These are phyloP conservation scores for Leccinum boreale DNA, from an alignment of 768 basidiomycete genomes.

Conservation along the genomic window DNA sequence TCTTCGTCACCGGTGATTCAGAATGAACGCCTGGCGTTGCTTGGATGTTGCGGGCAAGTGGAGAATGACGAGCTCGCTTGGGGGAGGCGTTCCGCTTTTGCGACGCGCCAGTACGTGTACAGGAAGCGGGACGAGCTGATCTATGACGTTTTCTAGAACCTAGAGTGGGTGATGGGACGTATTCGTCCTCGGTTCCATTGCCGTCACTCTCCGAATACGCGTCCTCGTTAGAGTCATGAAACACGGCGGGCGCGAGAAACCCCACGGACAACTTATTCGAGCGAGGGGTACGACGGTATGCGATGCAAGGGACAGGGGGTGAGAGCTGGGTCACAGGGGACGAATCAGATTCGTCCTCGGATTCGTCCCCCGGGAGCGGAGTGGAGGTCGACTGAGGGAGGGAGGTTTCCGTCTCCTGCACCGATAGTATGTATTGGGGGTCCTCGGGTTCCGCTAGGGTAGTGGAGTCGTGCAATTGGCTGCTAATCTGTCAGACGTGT, in stretches of 20 bases:
- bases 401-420: conserved; percentile 3
- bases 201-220: conserved; percentile 37
- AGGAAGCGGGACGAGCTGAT: conserved; percentile 2
- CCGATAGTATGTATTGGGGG: conserved; percentile 12
- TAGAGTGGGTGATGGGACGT: conserved; percentile 38
- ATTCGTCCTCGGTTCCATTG: conserved; percentile 43
- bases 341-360: neutral
- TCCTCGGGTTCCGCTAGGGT: conserved; percentile 3
- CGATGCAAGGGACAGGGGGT: neutral
- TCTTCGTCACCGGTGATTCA: conserved; percentile 19
- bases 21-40: conserved; percentile 22
- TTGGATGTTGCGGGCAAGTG: conserved; percentile 47
- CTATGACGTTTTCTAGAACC: conserved; percentile 35
- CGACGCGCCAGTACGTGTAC: neutral
- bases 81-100: conserved; percentile 4
- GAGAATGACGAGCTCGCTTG: conserved; percentile 33
- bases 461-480: conserved; percentile 14
- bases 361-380: neutral
- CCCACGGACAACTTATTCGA: conserved; percentile 4
- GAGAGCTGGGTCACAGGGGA: neutral
- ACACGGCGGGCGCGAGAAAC: neutral
- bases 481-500: conserved; percentile 16
- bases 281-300: conserved; percentile 15
- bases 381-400: conserved; percentile 3
- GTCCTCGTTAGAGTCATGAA: conserved; percentile 25